Evolutionary conservation across 2,329 filamentous ascomycete species (phyloP).

Genomic region (Pseudogymnoascus sp.): DNA sequence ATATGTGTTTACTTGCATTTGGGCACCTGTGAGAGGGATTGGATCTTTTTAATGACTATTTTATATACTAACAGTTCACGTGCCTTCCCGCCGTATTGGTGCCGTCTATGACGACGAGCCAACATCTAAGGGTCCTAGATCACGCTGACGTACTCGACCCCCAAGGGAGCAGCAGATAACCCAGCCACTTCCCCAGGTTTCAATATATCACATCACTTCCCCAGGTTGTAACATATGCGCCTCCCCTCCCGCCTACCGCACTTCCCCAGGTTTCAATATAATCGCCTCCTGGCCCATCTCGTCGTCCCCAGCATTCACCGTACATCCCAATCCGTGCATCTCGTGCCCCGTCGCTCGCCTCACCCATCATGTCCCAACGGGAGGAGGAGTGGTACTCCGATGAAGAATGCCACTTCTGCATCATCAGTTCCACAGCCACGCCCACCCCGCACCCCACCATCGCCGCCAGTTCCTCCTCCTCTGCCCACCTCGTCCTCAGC

Average conservation of each 20-base stretch:
- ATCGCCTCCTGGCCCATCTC: background rate
- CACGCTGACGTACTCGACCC: background rate
- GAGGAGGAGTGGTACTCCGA: constrained; percentile 16
- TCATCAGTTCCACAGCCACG: constrained; percentile 41
- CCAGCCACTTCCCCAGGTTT: background rate
- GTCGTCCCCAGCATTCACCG: background rate
- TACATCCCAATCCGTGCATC: background rate
- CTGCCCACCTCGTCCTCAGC: constrained; percentile 61
- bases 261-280: background rate
- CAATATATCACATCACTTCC: background rate
- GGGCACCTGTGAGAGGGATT: background rate
- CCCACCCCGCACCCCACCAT: constrained; percentile 34
- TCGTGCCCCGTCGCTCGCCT: background rate
- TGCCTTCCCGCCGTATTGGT: background rate
- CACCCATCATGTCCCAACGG: background rate
- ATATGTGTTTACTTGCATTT: background rate
- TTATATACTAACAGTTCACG: background rate
- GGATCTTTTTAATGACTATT: background rate
- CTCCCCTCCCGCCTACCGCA: background rate
- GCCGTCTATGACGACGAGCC: background rate
- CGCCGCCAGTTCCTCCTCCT: constrained; percentile 28
- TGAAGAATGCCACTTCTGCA: constrained; percentile 50
- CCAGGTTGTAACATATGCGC: background rate
- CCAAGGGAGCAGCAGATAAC: background rate
- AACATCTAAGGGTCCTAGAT: background rate